Conservation (phyloP, 306 rosid genomes). For the Casuarina glauca region DNA sequence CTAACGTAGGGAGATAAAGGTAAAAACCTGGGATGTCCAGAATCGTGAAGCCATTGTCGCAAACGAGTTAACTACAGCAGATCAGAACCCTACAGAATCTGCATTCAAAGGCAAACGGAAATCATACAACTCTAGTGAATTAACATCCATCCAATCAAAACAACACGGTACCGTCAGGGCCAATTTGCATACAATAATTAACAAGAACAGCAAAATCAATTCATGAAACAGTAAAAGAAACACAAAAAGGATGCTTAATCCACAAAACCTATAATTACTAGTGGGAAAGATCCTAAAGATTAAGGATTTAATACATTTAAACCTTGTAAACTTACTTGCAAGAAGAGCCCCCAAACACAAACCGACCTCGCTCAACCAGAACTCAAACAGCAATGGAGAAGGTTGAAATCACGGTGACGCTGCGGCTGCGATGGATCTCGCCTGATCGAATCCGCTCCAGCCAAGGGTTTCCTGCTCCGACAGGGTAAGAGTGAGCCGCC, state of each 20-base stretch:
- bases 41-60: conserved; percentile 46
- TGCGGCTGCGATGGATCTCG: too few species aligned
- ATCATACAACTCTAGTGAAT: neutral
- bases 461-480: too few species aligned
- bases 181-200: neutral
- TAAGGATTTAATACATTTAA: too few species aligned
- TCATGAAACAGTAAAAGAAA: neutral
- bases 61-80: neutral
- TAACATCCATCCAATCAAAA: neutral
- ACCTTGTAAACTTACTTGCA: too few species aligned
- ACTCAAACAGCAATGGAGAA: too few species aligned
- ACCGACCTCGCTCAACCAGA: too few species aligned
- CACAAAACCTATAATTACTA: neutral
- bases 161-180: neutral
- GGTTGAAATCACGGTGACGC: too few species aligned
- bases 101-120: neutral
- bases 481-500: too few species aligned
- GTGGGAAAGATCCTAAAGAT: too few species aligned
- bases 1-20: neutral
- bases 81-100: neutral
- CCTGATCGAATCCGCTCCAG: too few species aligned
- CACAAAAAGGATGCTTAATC: neutral
- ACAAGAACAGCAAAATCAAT: neutral
- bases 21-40: conserved; percentile 6
- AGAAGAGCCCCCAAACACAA: too few species aligned